A percentile compares a stretch with the other conserved stretches of the same genome.
Evolutionary conservation across 805 yeast species (phyloP).

Genomic region (Nakazawaea ambrosiae): DNA sequence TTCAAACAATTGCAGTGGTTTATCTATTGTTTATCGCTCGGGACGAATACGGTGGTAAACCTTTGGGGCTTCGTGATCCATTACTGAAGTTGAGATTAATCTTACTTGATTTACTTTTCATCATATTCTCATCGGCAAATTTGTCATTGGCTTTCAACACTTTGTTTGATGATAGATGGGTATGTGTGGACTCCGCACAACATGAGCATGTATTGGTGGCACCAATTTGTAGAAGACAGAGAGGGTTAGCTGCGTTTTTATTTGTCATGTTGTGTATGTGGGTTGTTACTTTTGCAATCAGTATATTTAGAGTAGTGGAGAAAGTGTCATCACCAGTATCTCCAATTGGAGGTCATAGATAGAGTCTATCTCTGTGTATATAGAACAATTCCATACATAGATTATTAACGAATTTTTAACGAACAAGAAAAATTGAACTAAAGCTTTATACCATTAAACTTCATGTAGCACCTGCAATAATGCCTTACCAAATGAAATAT

Average conservation of each 20-base stretch:
- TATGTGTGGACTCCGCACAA: conserved; percentile 34
- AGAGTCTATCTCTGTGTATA: no score
- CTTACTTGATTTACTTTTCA: conserved; percentile 76
- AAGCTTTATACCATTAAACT: no score
- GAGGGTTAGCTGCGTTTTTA: conserved; percentile 71
- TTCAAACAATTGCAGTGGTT: conserved; percentile 69
- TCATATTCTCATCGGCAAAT: conserved; percentile 85
- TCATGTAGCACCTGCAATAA: no score
- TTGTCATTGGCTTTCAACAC: conserved; percentile 81
- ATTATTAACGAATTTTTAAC: no score
- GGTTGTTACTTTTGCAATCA: conserved; percentile 80
- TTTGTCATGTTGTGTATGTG: conserved; percentile 71
- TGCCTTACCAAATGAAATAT: no score
- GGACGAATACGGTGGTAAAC: conserved; percentile 90
- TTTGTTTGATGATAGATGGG: conserved; percentile 77
- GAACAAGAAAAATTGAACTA: no score
- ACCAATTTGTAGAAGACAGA: conserved; percentile 69
- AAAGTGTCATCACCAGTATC: conserved; percentile 29
- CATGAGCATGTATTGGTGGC: conserved; percentile 28
- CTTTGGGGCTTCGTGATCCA: conserved; percentile 84
- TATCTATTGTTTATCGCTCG: conserved; percentile 77
- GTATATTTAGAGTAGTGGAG: conserved; percentile 77
- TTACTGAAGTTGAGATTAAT: conserved; percentile 74
- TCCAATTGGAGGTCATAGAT: not conserved
- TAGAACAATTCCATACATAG: no score